A percentile compares a stretch with the other conserved stretches of the same genome.
phyloP scores from a whole-genome alignment of 2,329 filamentous ascomycete species.

The Cercospora sesami region DNA sequence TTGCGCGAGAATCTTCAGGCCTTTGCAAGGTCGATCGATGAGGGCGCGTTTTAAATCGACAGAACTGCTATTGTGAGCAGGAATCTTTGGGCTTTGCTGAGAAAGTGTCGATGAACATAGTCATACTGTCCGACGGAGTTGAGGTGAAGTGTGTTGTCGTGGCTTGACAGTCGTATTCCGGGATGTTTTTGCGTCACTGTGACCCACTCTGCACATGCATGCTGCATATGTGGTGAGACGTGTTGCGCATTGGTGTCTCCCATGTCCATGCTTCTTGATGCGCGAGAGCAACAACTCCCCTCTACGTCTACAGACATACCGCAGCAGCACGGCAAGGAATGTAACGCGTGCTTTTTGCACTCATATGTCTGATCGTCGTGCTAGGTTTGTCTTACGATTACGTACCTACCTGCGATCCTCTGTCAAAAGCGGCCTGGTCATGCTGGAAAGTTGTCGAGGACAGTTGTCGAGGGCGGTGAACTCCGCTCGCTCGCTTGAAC shows the following conservation, averaged over 20 bases:
- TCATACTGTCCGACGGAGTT: not conserved
- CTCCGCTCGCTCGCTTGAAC: not conserved
- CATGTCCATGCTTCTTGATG: not conserved
- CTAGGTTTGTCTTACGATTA: not conserved
- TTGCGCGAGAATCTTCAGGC: not conserved
- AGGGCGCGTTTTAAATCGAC: not conserved
- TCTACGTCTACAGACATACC: not conserved
- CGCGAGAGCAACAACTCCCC: not conserved
- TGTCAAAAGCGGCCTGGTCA: not conserved
- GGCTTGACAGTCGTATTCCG: not conserved
- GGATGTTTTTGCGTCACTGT: conserved; percentile 1
- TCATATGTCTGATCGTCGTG: not conserved
- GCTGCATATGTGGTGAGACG: conserved; percentile 11
- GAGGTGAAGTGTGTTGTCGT: not conserved
- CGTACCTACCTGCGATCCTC: not conserved
- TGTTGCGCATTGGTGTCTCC: not conserved
- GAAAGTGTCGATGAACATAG: not conserved
- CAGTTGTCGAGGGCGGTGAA: not conserved
- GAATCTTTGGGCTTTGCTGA: not conserved
- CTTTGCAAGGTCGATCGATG: not conserved
- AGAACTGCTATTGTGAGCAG: not conserved
- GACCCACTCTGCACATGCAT: conserved; percentile 1
- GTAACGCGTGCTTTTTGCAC: not conserved
- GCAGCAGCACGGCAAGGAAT: not conserved
- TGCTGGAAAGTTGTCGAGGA: not conserved